Conservation (phyloP, 106 monocot species). For the Platanthera guangdongensis region DNA sequence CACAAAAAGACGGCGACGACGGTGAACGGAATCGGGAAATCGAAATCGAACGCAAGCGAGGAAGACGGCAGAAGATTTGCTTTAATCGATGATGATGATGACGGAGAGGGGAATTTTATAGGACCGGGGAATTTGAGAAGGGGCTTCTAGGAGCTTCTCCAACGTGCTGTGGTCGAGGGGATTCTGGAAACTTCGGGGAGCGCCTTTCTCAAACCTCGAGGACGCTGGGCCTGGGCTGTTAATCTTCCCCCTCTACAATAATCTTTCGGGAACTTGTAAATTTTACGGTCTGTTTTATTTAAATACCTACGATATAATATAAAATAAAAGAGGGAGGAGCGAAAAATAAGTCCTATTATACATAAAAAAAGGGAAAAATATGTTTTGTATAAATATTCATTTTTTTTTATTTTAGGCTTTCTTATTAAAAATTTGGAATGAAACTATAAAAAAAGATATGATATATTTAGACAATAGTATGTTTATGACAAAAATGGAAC, state of each 20-base stretch:
- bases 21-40: neutral
- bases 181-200: slow-evolving; percentile 1
- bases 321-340: no score
- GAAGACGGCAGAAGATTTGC: neutral
- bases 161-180: neutral
- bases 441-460: no score
- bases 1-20: neutral
- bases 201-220: neutral
- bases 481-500: no score
- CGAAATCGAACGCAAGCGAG: neutral
- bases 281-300: neutral
- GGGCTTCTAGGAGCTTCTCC: neutral
- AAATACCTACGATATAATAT: no score
- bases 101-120: neutral
- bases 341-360: no score
- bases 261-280: neutral
- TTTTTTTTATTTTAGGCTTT: no score
- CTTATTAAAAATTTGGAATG: no score
- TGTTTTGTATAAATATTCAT: no score
- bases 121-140: neutral
- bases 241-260: neutral
- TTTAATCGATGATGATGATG: neutral
- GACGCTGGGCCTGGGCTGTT: neutral
- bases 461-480: no score
- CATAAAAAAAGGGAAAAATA: no score